Percentiles rank a stretch among this genome's conserved stretches.
Evolutionary conservation across 345 rosid species (phyloP).

Genomic region (Salix suchowensis): DNA sequence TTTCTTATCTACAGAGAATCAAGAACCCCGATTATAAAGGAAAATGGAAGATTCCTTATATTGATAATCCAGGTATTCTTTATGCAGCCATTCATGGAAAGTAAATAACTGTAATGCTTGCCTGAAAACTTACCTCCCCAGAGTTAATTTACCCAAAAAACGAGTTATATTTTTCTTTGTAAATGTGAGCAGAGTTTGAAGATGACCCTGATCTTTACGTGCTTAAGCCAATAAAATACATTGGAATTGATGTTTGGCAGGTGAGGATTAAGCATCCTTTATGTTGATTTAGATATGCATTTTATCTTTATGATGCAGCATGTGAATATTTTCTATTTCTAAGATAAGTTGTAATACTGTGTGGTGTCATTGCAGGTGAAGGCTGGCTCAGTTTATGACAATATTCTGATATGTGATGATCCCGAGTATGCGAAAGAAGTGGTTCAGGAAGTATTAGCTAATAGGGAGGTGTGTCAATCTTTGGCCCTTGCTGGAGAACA

Average conservation of each 20-base stretch:
- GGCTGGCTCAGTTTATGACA: slow-evolving; percentile 88
- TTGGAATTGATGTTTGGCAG: slow-evolving; percentile 97
- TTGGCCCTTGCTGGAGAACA: background rate
- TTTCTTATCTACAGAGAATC: slow-evolving; percentile 46
- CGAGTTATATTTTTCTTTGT: background rate
- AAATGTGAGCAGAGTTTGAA: slow-evolving; percentile 63
- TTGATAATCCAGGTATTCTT: slow-evolving; percentile 78
- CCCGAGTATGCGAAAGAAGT: slow-evolving; percentile 81
- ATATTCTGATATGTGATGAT: slow-evolving; percentile 79
- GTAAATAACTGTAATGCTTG: background rate
- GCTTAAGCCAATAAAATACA: slow-evolving; percentile 73
- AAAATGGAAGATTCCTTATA: slow-evolving; percentile 86
- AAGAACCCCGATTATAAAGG: slow-evolving; percentile 93
- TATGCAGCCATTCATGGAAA: background rate
- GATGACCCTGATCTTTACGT: slow-evolving; percentile 96
- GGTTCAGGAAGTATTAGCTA: slow-evolving; percentile 54
- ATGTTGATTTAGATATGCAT: background rate
- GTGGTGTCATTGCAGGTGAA: slow-evolving; percentile 55
- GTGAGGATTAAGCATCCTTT: slow-evolving; percentile 18
- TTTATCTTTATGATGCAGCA: background rate
- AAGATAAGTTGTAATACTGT: background rate
- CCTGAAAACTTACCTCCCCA: background rate
- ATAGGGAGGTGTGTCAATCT: slow-evolving; percentile 60
- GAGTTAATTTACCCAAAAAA: too few relatives aligned
- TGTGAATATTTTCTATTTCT: background rate